Evolutionary conservation across 495 filamentous ascomycete genomes (phyloP).

Genomic region (Melanomma pulvis-pyrius): DNA sequence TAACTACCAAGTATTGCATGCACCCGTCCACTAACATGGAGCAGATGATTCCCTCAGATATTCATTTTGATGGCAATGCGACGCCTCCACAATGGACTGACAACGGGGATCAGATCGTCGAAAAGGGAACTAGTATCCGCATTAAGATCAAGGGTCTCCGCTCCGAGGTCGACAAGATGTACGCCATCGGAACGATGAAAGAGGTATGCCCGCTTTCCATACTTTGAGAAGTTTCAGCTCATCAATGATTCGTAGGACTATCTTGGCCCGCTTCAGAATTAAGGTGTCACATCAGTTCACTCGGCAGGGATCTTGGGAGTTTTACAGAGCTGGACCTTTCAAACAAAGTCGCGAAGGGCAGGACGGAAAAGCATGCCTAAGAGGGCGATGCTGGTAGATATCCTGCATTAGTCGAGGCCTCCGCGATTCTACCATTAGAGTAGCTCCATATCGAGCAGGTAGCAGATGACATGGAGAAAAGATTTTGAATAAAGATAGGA

Average conservation of each 20-base stretch:
- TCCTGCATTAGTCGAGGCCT: neutral
- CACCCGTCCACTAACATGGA: constrained; percentile 16
- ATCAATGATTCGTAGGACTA: constrained; percentile 32
- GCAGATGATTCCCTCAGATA: constrained; percentile 87
- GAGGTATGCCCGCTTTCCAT: constrained; percentile 52
- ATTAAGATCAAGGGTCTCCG: constrained; percentile 91
- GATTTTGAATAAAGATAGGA: neutral
- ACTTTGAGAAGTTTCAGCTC: constrained; percentile 1
- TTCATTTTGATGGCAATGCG: constrained; percentile 81
- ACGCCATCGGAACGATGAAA: constrained; percentile 95
- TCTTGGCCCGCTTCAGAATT: constrained; percentile 17
- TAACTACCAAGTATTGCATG: constrained; percentile 11
- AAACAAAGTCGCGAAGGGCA: neutral
- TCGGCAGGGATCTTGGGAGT: neutral
- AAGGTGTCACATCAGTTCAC: neutral
- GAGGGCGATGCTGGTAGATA: neutral
- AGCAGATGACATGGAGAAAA: neutral
- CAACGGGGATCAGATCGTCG: constrained; percentile 82
- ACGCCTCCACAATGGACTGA: constrained; percentile 48
- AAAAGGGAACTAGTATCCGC: constrained; percentile 88
- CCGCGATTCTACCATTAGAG: neutral
- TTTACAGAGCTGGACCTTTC: neutral
- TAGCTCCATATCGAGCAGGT: neutral
- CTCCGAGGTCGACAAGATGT: constrained; percentile 89
- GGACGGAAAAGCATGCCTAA: neutral